Base-by-base conservation (phyloP, 1,284 basidiomycete genomes). In the Malassezia globosa region DNA sequence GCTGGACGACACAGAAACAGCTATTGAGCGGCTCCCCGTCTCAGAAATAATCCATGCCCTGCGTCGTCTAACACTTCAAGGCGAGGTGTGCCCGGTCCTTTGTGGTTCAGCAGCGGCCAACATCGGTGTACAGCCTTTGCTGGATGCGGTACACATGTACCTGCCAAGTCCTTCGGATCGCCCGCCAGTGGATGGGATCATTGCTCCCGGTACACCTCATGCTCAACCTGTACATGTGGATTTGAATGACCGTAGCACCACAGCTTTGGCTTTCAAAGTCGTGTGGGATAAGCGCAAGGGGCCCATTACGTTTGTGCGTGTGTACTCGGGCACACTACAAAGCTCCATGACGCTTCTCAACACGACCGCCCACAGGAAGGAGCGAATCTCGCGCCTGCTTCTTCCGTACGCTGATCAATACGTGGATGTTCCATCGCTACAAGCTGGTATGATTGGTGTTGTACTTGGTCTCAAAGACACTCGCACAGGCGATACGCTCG, bases 221-320 rank as follows among this genome's bases (percentile, higher is more conserved):
- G 43, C 37, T 13, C 38, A 35, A 6, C n/a, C 42, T 24, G 35
- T 33, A 10, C 16, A 37, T 10, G 24, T 52, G 13, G 19, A 14
- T n/a, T 40, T 47, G 7, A 25, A 10, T 7, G 8, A 41, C 24
- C 25, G 31, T 7, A 36, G 35, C 14, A 24, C 45, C 14, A 37
- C 50, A 4, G 50, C 45, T 21, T 75, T 90, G 19, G 87, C 85
- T 1, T 90, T 87, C 84, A 90, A 90, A 68, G 86, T 90, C 16
- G 77, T 77, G 21, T 88, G 84, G 83, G 85, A 89, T 68, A 82
- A 81, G 56, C 79, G 79, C 52, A 79, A 78, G 56, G 87, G 87
- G 13, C 89, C 87, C 80, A 85, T 88, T 81, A 89, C 87, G 0
- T 90, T 87, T 65, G 82, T 90, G 27, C 77, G 87, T 21, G 79